These are phyloP conservation scores for Centaurea solstitialis DNA, from an alignment of 129 eudicot species.

Conservation along the genomic window DNA sequence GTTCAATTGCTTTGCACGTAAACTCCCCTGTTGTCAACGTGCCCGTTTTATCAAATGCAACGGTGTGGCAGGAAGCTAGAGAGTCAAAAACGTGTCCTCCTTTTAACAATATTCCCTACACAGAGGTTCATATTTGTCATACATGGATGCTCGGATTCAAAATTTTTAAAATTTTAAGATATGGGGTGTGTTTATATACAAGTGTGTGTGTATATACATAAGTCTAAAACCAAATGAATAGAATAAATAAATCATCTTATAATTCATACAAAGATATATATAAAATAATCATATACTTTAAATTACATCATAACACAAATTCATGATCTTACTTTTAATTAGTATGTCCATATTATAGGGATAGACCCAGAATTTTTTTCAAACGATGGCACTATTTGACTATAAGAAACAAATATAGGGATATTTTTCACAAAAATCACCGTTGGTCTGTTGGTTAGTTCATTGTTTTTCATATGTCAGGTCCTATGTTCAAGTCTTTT, in stretches of 20 bases:
- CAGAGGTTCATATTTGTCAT: conserved; percentile 12
- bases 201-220: not conserved
- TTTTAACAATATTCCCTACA: conserved; percentile 92
- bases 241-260: not conserved
- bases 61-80: conserved; percentile 75
- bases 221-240: not conserved
- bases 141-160: no score
- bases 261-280: not conserved
- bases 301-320: not conserved
- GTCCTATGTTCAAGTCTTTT: no score
- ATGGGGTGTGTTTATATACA: not conserved
- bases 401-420: no score
- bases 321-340: not conserved
- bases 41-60: conserved; percentile 99
- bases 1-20: conserved; percentile 93
- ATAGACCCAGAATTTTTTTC: no score
- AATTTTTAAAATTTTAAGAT: not conserved
- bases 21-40: conserved; percentile 97
- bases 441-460: no score
- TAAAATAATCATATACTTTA: not conserved
- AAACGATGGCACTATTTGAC: no score
- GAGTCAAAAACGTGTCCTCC: conserved; percentile 98
- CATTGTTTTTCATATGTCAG: no score
- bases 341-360: not conserved
- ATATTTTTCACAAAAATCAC: no score